Conservation (phyloP, 441 rosid species). For the Sinapis alba region DNA sequence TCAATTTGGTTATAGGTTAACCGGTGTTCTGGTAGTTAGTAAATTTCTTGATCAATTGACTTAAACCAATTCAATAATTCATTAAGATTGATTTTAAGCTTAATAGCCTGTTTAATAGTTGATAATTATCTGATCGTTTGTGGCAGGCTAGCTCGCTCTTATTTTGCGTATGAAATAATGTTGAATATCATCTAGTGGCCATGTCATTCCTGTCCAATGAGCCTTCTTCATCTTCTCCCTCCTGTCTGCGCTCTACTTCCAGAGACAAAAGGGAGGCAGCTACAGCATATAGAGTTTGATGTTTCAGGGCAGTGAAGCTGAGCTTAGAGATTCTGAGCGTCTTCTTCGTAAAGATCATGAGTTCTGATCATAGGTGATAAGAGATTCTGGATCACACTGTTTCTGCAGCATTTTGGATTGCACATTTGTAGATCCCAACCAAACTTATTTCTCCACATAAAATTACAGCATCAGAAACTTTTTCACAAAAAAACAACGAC, state of each 20-base stretch:
- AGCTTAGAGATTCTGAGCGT: conserved; percentile 67
- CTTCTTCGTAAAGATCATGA: conserved; percentile 57
- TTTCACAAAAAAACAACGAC: background rate
- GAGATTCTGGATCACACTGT: background rate
- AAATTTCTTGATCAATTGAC: background rate
- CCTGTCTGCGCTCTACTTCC: conserved; percentile 65
- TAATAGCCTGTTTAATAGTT: too few species aligned
- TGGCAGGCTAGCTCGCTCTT: too few species aligned
- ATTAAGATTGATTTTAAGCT: too few species aligned
- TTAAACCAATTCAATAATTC: too few species aligned
- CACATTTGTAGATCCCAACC: background rate
- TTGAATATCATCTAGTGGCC: too few species aligned
- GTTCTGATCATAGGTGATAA: background rate
- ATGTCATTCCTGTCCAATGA: conserved; percentile 79
- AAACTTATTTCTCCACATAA: background rate
- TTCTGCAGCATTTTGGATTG: background rate
- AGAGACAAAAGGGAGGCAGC: conserved; percentile 77
- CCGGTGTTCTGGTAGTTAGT: background rate
- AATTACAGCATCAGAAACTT: background rate
- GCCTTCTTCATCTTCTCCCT: conserved; percentile 62
- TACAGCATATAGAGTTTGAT: conserved; percentile 74
- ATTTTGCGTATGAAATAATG: too few species aligned
- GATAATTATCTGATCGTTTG: too few species aligned
- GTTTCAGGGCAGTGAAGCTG: conserved; percentile 57
- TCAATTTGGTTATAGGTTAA: background rate